These are phyloP conservation scores for Zopfochytrium polystomum DNA, from an alignment of 371 early-diverging fungal genomes.

Conservation along the genomic window DNA sequence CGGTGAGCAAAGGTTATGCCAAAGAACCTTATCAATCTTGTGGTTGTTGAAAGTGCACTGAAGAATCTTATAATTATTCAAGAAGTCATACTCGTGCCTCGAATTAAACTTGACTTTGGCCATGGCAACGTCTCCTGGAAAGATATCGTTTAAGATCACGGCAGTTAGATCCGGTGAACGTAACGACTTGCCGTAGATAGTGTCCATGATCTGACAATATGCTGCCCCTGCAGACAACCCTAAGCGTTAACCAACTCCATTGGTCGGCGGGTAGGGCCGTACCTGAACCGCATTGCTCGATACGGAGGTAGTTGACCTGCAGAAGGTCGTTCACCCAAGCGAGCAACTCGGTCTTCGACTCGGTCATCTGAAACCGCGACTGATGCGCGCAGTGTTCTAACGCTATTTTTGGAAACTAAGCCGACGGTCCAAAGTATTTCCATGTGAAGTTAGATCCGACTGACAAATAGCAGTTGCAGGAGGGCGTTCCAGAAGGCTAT, in stretches of 20 bases:
- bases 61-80: conserved; percentile 79
- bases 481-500: no score
- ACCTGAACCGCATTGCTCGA: conserved; percentile 89
- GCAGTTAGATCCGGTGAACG: no score
- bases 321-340: conserved; percentile 84
- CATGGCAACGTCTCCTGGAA: conserved; percentile 55
- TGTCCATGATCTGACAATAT: conserved; percentile 82
- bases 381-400: no score
- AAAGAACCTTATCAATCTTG: conserved; percentile 53
- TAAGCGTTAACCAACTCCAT: no score
- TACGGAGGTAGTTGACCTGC: conserved; percentile 73
- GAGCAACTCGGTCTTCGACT: conserved; percentile 77
- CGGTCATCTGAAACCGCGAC: no score
- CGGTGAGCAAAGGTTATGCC: not conserved
- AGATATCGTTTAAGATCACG: not conserved
- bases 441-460: no score
- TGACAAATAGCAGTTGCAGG: no score
- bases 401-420: no score
- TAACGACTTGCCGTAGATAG: conserved; percentile 63
- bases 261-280: no score
- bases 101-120: conserved; percentile 77
- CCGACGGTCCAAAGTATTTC: no score
- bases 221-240: conserved; percentile 65
- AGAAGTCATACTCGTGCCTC: conserved; percentile 79
- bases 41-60: conserved; percentile 72